Conservation (phyloP, 345 rosid genomes). For the Eucalyptus virginea region DNA sequence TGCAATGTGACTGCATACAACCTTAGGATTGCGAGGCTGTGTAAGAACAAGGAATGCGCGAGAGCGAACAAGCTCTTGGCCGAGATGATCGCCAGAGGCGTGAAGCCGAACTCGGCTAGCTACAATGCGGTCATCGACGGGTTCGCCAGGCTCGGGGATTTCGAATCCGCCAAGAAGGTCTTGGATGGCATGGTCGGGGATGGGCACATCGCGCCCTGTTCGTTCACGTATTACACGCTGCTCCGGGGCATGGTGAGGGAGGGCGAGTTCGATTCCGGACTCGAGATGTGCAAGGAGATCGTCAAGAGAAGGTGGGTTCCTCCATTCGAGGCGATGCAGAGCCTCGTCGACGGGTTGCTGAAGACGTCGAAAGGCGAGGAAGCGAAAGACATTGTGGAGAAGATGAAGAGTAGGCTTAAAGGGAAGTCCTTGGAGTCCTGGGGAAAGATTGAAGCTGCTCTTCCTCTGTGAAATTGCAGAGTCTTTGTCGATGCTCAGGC, state of each 20-base stretch:
- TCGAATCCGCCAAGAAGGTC: constrained; percentile 13
- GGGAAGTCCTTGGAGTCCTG: constrained; percentile 9
- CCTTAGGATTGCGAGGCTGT: constrained; percentile 5
- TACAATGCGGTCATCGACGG: constrained; percentile 10
- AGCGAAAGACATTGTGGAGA: constrained; percentile 13
- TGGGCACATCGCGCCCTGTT: constrained; percentile 4
- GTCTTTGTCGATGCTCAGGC: neutral
- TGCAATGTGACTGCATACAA: constrained; percentile 1
- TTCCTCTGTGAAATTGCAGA: neutral
- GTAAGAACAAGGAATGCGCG: constrained; percentile 8
- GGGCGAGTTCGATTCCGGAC: constrained; percentile 12
- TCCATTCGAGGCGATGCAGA: constrained; percentile 8
- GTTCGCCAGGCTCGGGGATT: constrained; percentile 5
- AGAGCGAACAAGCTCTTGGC: constrained; percentile 10
- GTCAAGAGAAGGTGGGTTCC: constrained; percentile 21
- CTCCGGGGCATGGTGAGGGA: constrained; percentile 16
- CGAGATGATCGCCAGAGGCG: constrained; percentile 9
- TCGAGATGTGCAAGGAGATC: constrained; percentile 11
- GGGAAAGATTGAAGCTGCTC: constrained; percentile 17
- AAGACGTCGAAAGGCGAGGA: constrained; percentile 6
- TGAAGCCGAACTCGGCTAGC: constrained; percentile 5
- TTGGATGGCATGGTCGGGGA: constrained; percentile 6
- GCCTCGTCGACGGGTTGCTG: constrained; percentile 12
- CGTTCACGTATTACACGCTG: constrained; percentile 7
- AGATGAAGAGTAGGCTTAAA: constrained; percentile 16